Percentiles rank a stretch among this genome's conserved stretches.
phyloP scores from a whole-genome alignment of 805 yeast genomes.

The Lipomyces starkeyi region DNA sequence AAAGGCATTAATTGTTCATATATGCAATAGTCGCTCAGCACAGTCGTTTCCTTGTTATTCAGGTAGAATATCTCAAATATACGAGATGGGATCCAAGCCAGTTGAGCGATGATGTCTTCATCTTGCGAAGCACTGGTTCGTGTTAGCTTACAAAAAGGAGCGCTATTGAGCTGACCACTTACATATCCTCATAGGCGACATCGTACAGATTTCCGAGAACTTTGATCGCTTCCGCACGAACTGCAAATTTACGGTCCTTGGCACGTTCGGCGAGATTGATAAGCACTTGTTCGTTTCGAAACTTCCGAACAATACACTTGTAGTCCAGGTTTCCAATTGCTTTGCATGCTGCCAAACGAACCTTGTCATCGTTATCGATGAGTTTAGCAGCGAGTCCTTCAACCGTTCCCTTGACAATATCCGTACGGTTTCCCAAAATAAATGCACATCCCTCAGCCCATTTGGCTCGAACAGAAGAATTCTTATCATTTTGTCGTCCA shows the following conservation, averaged over 20 bases:
- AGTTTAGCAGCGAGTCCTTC: constrained; percentile 68
- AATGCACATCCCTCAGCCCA: constrained; percentile 70
- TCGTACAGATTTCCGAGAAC: constrained; percentile 63
- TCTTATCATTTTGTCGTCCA: constrained; percentile 72
- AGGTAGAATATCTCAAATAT: constrained; percentile 72
- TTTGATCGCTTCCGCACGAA: constrained; percentile 64
- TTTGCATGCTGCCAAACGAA: constrained; percentile 65
- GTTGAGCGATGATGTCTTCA: constrained; percentile 45
- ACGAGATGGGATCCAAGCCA: constrained; percentile 66
- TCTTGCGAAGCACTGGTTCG: constrained; percentile 38
- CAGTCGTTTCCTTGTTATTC: constrained; percentile 69
- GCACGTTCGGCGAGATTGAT: constrained; percentile 64
- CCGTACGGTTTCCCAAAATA: constrained; percentile 55
- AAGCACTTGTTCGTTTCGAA: constrained; percentile 57
- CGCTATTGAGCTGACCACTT: neutral
- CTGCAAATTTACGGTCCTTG: constrained; percentile 71
- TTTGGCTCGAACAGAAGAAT: constrained; percentile 64
- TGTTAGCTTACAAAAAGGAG: neutral
- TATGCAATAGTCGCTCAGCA: constrained; percentile 64
- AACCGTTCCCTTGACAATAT: constrained; percentile 55
- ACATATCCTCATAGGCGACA: constrained; percentile 48
- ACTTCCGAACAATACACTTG: constrained; percentile 53
- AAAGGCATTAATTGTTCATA: constrained; percentile 68
- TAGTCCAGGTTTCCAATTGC: constrained; percentile 55
- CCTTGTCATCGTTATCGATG: constrained; percentile 75